These are phyloP conservation scores for Apium graveolens DNA, from an alignment of 129 eudicot species.

Conservation along the genomic window DNA sequence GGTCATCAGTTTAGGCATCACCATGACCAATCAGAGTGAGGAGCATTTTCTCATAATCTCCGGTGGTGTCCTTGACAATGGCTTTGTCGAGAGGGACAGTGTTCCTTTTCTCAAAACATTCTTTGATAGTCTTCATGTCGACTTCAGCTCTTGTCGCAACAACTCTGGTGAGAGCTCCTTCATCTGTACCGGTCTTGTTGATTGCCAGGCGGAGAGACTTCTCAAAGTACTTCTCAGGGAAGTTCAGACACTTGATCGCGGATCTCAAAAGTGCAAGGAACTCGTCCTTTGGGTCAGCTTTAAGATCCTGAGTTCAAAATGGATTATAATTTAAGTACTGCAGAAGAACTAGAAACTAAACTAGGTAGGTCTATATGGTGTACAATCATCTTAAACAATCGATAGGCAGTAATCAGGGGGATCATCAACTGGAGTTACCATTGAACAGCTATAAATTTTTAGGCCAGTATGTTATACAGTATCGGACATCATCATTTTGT, in stretches of 20 bases:
- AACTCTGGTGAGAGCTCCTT: slow-evolving; percentile 67
- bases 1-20: slow-evolving; percentile 29
- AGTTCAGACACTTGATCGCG: slow-evolving; percentile 52
- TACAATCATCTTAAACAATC: neutral
- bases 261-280: slow-evolving; percentile 48
- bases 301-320: slow-evolving; percentile 37
- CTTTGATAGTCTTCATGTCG: slow-evolving; percentile 72
- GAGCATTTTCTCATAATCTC: slow-evolving; percentile 77
- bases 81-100: slow-evolving; percentile 61
- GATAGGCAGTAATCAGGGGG: neutral
- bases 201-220: slow-evolving; percentile 53
- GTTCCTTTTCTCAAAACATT: slow-evolving; percentile 56
- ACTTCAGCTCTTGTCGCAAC: slow-evolving; percentile 84
- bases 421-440: neutral
- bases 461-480: neutral
- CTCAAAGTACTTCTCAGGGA: slow-evolving; percentile 85
- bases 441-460: no score
- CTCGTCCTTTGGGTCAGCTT: slow-evolving; percentile 52
- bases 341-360: neutral
- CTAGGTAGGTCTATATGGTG: neutral
- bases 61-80: slow-evolving; percentile 70
- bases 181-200: slow-evolving; percentile 73
- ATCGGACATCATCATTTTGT: neutral
- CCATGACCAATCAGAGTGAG: slow-evolving; percentile 54
- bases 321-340: neutral